Evolutionary conservation across 768 basidiomycete species (phyloP), one percentile per base, ranked within the genome.

Genomic region (Hemileccinum impolitum): DNA sequence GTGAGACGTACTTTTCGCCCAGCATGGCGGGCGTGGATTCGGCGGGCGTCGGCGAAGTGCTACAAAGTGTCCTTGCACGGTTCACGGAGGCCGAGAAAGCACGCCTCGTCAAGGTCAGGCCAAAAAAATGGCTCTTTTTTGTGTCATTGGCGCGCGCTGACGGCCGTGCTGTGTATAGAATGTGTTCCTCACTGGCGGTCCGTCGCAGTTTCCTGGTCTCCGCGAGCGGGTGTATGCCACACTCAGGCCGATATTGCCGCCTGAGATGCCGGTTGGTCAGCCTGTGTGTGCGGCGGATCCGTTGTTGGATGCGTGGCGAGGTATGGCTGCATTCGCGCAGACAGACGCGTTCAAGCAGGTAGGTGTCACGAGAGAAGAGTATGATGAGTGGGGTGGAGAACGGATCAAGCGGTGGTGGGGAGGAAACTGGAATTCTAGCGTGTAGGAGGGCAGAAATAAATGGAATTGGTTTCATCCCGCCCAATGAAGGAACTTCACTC

Each of bases 11-110:
- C 75, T 96, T 95, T 71, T 85, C 89, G 23, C 95, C 95, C 0
- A 75, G 73, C n/a, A 94, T 96, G 81, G 94, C 91, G 2, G 95
- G 96, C 2, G 76, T 95, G 15, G 96, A 98, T 66, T 90, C 86
- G 12, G 95, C 96, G 0, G 96, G 96, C 0, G 69, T 99, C 9
- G 88, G 86, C n/a, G 96, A 99, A 68, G 82, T 97, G 3, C 70
- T 94, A 15, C 92, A 90, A 59, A 88, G 82, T 62, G 78, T 97
- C 39, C 75, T 99, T 44, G 75, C 79, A 38, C 72, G 85, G 44
- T 92, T 93, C 70, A 67, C 76, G 4, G 77, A 81, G 19, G 69
- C 70, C 3, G 87, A 94, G 44, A 84, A 89, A 61, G 74, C 70
- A 19, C 73, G 82, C 41, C 75, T 98, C 36, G 89, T 88, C 55